A percentile compares a stretch with the other conserved stretches of the same genome.
Evolutionary conservation across 805 yeast species (phyloP).

Genomic region (Torulaspora quercuum): DNA sequence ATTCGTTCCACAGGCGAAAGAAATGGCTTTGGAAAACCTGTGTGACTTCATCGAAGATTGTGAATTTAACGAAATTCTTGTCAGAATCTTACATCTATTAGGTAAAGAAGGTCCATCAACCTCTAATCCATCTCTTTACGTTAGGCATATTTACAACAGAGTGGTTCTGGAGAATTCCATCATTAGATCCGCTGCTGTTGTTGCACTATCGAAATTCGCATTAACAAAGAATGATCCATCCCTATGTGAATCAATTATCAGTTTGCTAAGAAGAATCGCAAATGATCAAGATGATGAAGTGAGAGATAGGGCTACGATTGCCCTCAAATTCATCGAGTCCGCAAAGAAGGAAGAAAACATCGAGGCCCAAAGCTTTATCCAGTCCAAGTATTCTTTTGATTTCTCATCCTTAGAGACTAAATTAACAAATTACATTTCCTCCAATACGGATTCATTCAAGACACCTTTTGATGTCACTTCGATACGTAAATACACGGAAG

Average conservation of each 20-base stretch:
- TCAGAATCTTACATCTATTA: slow-evolving; percentile 84
- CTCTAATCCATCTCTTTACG: slow-evolving; percentile 79
- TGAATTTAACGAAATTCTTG: slow-evolving; percentile 89
- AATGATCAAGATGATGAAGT: slow-evolving; percentile 94
- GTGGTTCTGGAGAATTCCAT: slow-evolving; percentile 94
- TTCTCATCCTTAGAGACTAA: slow-evolving; percentile 74
- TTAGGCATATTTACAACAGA: slow-evolving; percentile 94
- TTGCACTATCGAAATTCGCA: slow-evolving; percentile 88
- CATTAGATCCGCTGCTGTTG: slow-evolving; percentile 92
- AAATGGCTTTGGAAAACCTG: slow-evolving; percentile 75
- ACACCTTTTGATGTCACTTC: slow-evolving; percentile 67
- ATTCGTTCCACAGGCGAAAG: slow-evolving; percentile 79
- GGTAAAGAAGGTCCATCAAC: slow-evolving; percentile 95
- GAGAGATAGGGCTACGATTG: slow-evolving; percentile 92
- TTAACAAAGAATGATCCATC: slow-evolving; percentile 63
- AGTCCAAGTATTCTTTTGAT: slow-evolving; percentile 67
- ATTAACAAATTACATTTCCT: slow-evolving; percentile 61
- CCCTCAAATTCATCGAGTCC: slow-evolving; percentile 61
- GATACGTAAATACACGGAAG: slow-evolving; percentile 63
- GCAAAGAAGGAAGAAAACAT: slow-evolving; percentile 35
- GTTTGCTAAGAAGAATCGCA: slow-evolving; percentile 76
- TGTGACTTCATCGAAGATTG: slow-evolving; percentile 99
- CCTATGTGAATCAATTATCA: slow-evolving; percentile 64
- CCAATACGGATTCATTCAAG: slow-evolving; percentile 38
- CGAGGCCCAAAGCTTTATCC: slow-evolving; percentile 49